phyloP scores from a whole-genome alignment of 1,284 basidiomycete species.

The Heterobasidion irregulare region DNA sequence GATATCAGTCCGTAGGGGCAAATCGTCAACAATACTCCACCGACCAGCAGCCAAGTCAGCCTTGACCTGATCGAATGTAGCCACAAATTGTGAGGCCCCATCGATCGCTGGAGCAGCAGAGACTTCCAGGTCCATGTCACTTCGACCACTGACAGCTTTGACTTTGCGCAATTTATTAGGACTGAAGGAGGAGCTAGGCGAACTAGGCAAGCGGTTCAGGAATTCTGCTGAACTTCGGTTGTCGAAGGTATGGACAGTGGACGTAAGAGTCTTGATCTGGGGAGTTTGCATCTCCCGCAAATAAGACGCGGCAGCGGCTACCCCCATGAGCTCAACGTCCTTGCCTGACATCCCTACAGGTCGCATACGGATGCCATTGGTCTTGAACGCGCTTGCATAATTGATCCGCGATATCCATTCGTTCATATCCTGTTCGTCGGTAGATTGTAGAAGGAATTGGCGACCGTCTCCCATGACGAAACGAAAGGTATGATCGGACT shows the following conservation, averaged over 20 bases:
- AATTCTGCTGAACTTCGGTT: slow-evolving; percentile 17
- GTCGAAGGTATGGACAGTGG: slow-evolving; percentile 39
- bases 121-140: slow-evolving; percentile 29
- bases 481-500: slow-evolving; percentile 74
- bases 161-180: slow-evolving; percentile 15
- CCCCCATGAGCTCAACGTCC: slow-evolving; percentile 70
- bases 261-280: slow-evolving; percentile 17
- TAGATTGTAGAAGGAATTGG: slow-evolving; percentile 77
- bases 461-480: slow-evolving; percentile 71
- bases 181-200: slow-evolving; percentile 4
- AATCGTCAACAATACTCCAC: slow-evolving; percentile 18
- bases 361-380: slow-evolving; percentile 80
- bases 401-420: slow-evolving; percentile 93
- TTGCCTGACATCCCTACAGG: slow-evolving; percentile 59
- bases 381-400: slow-evolving; percentile 90
- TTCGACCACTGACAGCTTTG: slow-evolving; percentile 20
- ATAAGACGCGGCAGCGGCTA: slow-evolving; percentile 79
- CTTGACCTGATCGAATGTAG: slow-evolving; percentile 82
- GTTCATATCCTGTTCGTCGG: slow-evolving; percentile 72
- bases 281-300: slow-evolving; percentile 52
- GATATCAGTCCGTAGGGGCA: slow-evolving; percentile 12
- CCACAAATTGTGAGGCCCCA: slow-evolving; percentile 59
- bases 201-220: slow-evolving; percentile 5
- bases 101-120: slow-evolving; percentile 43
- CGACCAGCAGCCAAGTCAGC: slow-evolving; percentile 61